Evolutionary conservation across 192 early-diverging fungal species (phyloP).

Genomic region (Martensiomyces pterosporus): DNA sequence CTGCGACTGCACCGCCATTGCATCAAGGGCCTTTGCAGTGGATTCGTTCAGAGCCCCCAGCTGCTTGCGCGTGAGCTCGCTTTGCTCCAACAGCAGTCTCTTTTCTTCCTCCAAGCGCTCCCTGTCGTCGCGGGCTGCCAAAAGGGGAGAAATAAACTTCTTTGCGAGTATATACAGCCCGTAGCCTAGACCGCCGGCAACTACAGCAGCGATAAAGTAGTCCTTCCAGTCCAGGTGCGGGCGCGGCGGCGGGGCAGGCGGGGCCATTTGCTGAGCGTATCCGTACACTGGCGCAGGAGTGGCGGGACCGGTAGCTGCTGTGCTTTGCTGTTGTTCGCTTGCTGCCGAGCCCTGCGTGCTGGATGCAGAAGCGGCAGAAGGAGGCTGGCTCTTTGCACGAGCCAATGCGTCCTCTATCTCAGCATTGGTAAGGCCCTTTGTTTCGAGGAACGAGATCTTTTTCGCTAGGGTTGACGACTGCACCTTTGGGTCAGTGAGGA

Average conservation of each 20-base stretch:
- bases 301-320: no score
- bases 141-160: conserved; percentile 32
- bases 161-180: conserved; percentile 72
- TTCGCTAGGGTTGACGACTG: conserved; percentile 83
- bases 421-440: conserved; percentile 84
- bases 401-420: conserved; percentile 90
- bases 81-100: conserved; percentile 60
- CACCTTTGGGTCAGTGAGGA: conserved; percentile 91
- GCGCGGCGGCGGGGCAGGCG: conserved; percentile 54
- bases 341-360: conserved; percentile 10
- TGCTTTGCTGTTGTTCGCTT: not conserved
- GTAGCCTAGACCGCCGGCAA: conserved; percentile 85
- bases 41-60: conserved; percentile 69
- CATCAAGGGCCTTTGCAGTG: conserved; percentile 57
- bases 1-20: conserved; percentile 63
- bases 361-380: conserved; percentile 38
- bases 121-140: conserved; percentile 48
- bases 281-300: conserved; percentile 17
- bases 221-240: conserved; percentile 89
- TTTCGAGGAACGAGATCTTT: conserved; percentile 91
- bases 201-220: conserved; percentile 81
- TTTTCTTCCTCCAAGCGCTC: conserved; percentile 56
- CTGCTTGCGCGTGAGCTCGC: conserved; percentile 64
- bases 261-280: conserved; percentile 37
- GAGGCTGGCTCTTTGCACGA: conserved; percentile 49